Evolutionary conservation across 2,329 filamentous ascomycete species (phyloP), one percentile per base, ranked within the genome.

Genomic region (Rhytidhysteron rufulum): DNA sequence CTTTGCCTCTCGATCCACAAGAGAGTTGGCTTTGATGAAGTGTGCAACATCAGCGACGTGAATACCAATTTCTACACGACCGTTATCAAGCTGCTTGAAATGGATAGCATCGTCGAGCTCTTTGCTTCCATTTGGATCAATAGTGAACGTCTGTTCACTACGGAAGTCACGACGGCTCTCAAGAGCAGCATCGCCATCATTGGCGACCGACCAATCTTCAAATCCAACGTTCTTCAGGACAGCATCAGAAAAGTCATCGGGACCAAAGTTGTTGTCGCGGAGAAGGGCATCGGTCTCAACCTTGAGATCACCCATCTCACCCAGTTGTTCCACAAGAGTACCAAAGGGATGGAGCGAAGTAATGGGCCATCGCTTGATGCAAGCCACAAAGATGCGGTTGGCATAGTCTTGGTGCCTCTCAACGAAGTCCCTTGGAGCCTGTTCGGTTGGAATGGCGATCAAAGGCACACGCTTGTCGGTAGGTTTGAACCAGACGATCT

Each of bases 401-500:
- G 91, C 89, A 57, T 97, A 98, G 21, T 96, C 88, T 66, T 95
- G 88, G 66, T 98, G 93, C 68, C 93, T 95, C 73, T 98, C 93
- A 20, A 98, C 93, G 57, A 98, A 98, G 69, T 97, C 93, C 25
- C 89, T 85, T 16, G 93, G 93, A 7, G 93, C 93, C 70, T 98
- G 93, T 67, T 98, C 93, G 3, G 93, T 98, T 2, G 93, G 93
- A 50, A 98, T 98, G 39, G 93, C 93, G 66, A 98, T 98, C 51
- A 98, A 76, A 36, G 93, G 93, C 34, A 98, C 93, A 61, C 93
- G 88, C 79, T 98, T 97, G 71, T 98, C 93, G 1, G 93, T 98
- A 43, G 93, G 93, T 76, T 98, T 98, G 75, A 98, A 98, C 93
- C 93, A 98, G 31, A 98, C 93, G 69, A 98, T 98, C 82, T 98